Evolutionary conservation across 2,329 filamentous ascomycete species (phyloP).

Genomic region (Chaetomium sp.): DNA sequence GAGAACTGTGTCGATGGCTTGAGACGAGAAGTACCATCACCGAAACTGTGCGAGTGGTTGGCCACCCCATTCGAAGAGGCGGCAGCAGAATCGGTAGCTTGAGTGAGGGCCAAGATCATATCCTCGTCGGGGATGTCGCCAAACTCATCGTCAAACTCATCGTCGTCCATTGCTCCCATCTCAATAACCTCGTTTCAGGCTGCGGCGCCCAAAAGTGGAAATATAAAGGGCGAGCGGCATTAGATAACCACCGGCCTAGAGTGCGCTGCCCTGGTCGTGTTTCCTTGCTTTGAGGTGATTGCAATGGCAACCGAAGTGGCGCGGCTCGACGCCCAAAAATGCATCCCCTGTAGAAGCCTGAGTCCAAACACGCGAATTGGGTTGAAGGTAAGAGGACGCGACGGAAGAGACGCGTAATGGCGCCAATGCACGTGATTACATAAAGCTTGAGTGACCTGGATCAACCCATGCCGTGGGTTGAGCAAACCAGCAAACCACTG

Average conservation of each 20-base stretch:
- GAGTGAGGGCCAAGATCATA: constrained; percentile 57
- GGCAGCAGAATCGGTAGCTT: constrained; percentile 27
- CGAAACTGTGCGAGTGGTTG: background rate
- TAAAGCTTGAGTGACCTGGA: background rate
- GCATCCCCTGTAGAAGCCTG: background rate
- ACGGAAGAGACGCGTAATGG: constrained; percentile 14
- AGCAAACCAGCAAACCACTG: background rate
- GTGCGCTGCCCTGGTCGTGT: background rate
- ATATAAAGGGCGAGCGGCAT: background rate
- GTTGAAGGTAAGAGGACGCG: background rate
- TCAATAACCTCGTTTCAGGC: background rate
- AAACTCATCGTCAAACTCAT: constrained; percentile 67
- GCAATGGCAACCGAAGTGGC: background rate
- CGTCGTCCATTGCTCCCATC: constrained; percentile 57
- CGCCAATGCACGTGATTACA: constrained; percentile 18
- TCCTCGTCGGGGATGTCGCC: constrained; percentile 68
- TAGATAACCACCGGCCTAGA: background rate
- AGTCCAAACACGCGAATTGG: background rate
- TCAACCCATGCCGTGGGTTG: background rate
- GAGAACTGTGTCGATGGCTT: background rate
- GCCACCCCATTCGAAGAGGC: background rate
- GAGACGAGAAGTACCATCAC: background rate
- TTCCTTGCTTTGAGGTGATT: background rate
- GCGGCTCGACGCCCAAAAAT: background rate
- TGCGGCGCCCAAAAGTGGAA: background rate